Evolutionary conservation across 805 yeast species (phyloP).

Genomic region (Starmerella apicola): DNA sequence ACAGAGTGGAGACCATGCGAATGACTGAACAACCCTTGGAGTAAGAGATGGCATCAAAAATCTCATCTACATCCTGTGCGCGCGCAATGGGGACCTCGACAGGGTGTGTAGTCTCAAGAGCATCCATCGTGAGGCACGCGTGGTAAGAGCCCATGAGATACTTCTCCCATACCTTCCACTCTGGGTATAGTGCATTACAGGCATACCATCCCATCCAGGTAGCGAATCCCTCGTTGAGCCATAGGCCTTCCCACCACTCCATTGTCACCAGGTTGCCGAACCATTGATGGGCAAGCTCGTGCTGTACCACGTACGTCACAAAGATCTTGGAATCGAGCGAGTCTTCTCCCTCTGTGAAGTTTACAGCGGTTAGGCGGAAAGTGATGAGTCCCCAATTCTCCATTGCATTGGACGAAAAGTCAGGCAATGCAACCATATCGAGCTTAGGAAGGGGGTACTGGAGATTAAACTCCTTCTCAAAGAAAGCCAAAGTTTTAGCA

Average conservation of each 20-base stretch:
- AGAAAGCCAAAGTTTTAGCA: slow-evolving; percentile 51
- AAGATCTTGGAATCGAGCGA: slow-evolving; percentile 48
- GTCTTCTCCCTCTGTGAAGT: slow-evolving; percentile 60
- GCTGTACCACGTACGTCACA: slow-evolving; percentile 72
- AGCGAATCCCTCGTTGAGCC: slow-evolving; percentile 87
- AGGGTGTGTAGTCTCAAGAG: slow-evolving; percentile 62
- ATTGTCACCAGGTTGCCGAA: slow-evolving; percentile 80
- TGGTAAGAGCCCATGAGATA: slow-evolving; percentile 70
- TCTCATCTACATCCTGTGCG: slow-evolving; percentile 69
- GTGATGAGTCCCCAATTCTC: slow-evolving; percentile 81
- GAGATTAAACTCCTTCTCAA: slow-evolving; percentile 53
- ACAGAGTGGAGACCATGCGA: slow-evolving; percentile 58
- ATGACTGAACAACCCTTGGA: slow-evolving; percentile 70
- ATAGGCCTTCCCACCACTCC: slow-evolving; percentile 89
- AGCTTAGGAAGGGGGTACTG: slow-evolving; percentile 71
- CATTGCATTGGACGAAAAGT: slow-evolving; percentile 78
- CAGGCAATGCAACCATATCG: slow-evolving; percentile 68
- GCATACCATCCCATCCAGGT: slow-evolving; percentile 72
- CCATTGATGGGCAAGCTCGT: slow-evolving; percentile 87
- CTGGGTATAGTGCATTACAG: slow-evolving; percentile 58
- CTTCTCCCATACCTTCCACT: slow-evolving; percentile 69
- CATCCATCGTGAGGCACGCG: slow-evolving; percentile 61
- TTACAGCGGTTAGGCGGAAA: slow-evolving; percentile 48
- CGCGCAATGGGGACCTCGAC: slow-evolving; percentile 66
- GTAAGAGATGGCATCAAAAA: slow-evolving; percentile 72